Percentiles rank a stretch among this genome's conserved stretches.
phyloP scores from a whole-genome alignment of 257 asterid genomes.

The Solanum arcanum region DNA sequence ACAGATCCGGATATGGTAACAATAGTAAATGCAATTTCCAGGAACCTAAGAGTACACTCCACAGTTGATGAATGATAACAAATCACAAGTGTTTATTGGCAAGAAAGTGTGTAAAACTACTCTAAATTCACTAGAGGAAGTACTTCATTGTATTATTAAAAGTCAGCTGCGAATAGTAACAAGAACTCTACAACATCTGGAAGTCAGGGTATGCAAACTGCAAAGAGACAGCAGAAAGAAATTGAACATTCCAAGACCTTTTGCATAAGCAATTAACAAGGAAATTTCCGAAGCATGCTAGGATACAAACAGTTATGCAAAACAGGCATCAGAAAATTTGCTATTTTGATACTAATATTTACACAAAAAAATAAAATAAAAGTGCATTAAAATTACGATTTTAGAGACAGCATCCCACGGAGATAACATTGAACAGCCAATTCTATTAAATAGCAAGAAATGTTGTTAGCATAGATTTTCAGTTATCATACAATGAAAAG shows the following conservation, averaged over 20 bases:
- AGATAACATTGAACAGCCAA: background rate
- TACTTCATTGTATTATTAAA: background rate
- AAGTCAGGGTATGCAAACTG: background rate
- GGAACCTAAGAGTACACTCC: background rate
- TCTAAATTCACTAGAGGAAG: background rate
- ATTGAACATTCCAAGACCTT: background rate
- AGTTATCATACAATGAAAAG: background rate
- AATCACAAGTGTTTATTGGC: background rate
- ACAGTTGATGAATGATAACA: background rate
- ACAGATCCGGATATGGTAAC: background rate
- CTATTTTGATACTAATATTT: no score
- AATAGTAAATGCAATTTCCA: background rate
- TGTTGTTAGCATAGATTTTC: background rate
- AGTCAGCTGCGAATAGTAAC: background rate
- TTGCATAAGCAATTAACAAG: background rate
- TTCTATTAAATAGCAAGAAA: background rate
- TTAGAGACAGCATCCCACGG: background rate
- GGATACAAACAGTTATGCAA: background rate
- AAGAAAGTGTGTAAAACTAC: background rate
- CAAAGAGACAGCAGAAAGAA: background rate
- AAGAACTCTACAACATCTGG: background rate
- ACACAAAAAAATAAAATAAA: background rate
- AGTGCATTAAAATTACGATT: background rate
- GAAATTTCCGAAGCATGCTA: background rate
- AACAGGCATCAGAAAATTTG: background rate